Conservation (phyloP, 2,329 filamentous ascomycete species). For the Claviceps monticola region DNA sequence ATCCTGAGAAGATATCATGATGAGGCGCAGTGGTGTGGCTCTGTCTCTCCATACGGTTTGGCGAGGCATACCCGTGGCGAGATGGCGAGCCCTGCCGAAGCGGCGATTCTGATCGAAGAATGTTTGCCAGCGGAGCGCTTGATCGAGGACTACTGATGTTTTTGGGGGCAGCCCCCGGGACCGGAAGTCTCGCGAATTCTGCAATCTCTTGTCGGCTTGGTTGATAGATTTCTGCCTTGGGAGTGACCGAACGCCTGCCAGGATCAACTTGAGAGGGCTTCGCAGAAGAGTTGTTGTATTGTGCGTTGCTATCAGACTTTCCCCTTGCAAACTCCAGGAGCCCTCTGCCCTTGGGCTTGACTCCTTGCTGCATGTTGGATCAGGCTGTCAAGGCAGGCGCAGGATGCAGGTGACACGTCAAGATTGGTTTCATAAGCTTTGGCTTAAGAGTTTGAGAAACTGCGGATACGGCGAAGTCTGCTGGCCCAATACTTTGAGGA, state of each 20-base stretch:
- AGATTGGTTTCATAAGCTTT: neutral
- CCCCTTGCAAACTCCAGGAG: conserved; percentile 19
- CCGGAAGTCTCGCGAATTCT: conserved; percentile 22
- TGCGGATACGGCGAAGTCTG: neutral
- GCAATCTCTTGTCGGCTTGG: conserved; percentile 16
- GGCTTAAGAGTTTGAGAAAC: neutral
- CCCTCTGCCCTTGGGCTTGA: conserved; percentile 19
- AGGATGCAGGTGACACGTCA: neutral
- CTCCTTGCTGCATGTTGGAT: conserved; percentile 16
- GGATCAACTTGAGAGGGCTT: conserved; percentile 7
- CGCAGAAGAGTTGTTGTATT: conserved; percentile 10
- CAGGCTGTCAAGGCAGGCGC: neutral
- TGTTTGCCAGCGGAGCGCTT: conserved; percentile 6
- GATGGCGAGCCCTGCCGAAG: conserved; percentile 4
- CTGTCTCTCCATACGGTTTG: conserved; percentile 5
- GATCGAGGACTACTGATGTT: conserved; percentile 1
- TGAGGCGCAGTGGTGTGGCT: conserved; percentile 2
- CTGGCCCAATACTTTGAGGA: neutral
- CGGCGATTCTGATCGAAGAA: conserved; percentile 13
- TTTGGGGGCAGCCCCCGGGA: conserved; percentile 16
- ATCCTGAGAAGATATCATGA: conserved; percentile 22
- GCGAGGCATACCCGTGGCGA: conserved; percentile 4
- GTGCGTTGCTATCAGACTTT: conserved; percentile 12
- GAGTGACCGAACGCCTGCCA: conserved; percentile 10
- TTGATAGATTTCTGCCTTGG: conserved; percentile 6